These are phyloP conservation scores for Pyrenophora seminiperda DNA, from an alignment of 2,329 filamentous ascomycete genomes.

Conservation along the genomic window DNA sequence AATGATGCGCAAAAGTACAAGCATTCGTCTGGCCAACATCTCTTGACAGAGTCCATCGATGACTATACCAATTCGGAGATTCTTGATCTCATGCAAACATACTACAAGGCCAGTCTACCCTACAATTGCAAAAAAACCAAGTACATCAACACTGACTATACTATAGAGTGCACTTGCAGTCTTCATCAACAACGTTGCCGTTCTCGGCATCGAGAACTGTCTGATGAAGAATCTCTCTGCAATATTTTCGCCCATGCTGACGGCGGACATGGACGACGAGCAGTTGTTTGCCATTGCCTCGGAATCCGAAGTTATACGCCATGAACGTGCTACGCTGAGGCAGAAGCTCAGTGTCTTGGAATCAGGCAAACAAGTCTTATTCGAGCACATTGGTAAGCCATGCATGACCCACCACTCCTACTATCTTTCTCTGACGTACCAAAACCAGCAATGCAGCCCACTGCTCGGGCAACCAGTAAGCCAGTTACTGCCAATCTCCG, in stretches of 20 bases:
- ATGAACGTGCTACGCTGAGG: slow-evolving; percentile 17
- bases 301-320: slow-evolving; percentile 29
- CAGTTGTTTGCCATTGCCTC: slow-evolving; percentile 29
- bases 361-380: slow-evolving; percentile 20
- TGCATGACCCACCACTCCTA: neutral
- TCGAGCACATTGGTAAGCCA: slow-evolving; percentile 22
- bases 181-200: slow-evolving; percentile 36
- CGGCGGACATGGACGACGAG: slow-evolving; percentile 29
- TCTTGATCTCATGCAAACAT: slow-evolving; percentile 32
- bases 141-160: slow-evolving; percentile 8
- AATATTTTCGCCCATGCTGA: slow-evolving; percentile 28
- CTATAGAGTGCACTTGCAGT: slow-evolving; percentile 28
- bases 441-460: slow-evolving; percentile 8
- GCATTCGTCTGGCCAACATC: slow-evolving; percentile 4
- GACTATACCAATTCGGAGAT: slow-evolving; percentile 34
- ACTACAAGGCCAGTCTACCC: slow-evolving; percentile 29
- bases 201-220: slow-evolving; percentile 36
- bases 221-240: slow-evolving; percentile 26
- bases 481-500: neutral
- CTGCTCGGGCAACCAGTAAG: neutral
- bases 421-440: neutral
- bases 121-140: neutral
- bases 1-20: neutral
- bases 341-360: slow-evolving; percentile 22
- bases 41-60: slow-evolving; percentile 29